Percentiles rank a stretch among this genome's conserved stretches.
These are phyloP conservation scores for Jatropha podagrica DNA, from an alignment of 441 rosid species.

Conservation along the genomic window DNA sequence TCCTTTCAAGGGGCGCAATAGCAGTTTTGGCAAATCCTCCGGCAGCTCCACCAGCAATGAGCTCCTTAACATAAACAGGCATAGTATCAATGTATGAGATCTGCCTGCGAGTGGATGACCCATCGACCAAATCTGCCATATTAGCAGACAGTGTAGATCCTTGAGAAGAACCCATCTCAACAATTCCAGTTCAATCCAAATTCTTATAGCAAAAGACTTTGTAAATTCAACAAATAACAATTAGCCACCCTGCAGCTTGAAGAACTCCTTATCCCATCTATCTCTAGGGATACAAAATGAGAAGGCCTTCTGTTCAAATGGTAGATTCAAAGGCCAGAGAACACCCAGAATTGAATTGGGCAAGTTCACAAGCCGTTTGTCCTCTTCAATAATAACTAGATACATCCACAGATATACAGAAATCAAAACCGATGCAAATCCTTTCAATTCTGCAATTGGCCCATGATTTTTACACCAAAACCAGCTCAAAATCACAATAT, in stretches of 20 bases:
- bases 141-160: slow-evolving; percentile 64
- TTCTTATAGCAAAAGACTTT: slow-evolving; percentile 15
- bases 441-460: slow-evolving; percentile 26
- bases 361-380: slow-evolving; percentile 63
- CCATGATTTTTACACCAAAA: slow-evolving; percentile 26
- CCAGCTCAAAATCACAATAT: not conserved
- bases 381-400: slow-evolving; percentile 45
- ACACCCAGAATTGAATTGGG: slow-evolving; percentile 50
- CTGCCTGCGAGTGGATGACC: slow-evolving; percentile 39
- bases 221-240: slow-evolving; percentile 4
- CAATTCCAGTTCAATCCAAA: slow-evolving; percentile 17
- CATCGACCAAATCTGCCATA: slow-evolving; percentile 62
- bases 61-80: slow-evolving; percentile 86
- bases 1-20: slow-evolving; percentile 92
- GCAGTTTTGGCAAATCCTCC: slow-evolving; percentile 95
- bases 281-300: slow-evolving; percentile 60
- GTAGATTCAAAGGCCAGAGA: slow-evolving; percentile 55
- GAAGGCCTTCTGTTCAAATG: slow-evolving; percentile 31
- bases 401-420: slow-evolving; percentile 60
- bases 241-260: slow-evolving; percentile 58
- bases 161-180: slow-evolving; percentile 63
- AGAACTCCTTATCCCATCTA: slow-evolving; percentile 85
- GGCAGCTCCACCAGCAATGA: slow-evolving; percentile 95
- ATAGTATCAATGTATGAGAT: slow-evolving; percentile 50
- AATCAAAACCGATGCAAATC: slow-evolving; percentile 31